Evolutionary conservation across 495 filamentous ascomycete species (phyloP).

Genomic region (Neurospora sublineolata): DNA sequence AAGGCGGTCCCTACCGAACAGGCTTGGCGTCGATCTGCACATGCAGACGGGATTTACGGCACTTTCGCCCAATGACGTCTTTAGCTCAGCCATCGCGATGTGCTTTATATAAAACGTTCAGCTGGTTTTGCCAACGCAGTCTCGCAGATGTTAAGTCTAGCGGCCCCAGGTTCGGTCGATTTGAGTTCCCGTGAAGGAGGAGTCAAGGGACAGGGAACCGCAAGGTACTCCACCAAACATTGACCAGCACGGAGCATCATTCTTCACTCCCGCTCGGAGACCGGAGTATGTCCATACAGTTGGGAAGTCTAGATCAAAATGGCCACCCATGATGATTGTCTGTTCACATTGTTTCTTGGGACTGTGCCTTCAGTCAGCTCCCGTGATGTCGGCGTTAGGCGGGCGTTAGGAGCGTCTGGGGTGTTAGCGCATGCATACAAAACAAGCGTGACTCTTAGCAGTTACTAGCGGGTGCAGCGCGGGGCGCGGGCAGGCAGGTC

Average conservation of each 20-base stretch:
- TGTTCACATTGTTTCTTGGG: neutral
- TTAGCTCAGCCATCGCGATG: neutral
- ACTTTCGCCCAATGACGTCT: neutral
- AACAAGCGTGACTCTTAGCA: neutral
- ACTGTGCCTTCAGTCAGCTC: neutral
- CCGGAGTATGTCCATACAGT: neutral
- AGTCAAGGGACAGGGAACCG: neutral
- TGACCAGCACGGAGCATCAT: neutral
- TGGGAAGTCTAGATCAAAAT: neutral
- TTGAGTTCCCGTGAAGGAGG: neutral
- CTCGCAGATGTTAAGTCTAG: neutral
- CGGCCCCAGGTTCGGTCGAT: neutral
- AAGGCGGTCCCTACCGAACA: neutral
- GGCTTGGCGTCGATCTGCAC: neutral
- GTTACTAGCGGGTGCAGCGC: neutral
- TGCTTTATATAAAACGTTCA: neutral
- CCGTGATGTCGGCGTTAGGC: neutral
- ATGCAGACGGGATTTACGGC: neutral
- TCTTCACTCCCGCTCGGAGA: neutral
- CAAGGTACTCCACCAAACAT: neutral
- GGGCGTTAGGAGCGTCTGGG: neutral
- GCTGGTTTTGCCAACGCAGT: neutral
- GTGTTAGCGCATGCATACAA: neutral
- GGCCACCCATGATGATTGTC: neutral
- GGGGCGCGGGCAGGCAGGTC: neutral